Conservation (phyloP, 208 protist genomes). For the Sergeia podlipaevii region DNA sequence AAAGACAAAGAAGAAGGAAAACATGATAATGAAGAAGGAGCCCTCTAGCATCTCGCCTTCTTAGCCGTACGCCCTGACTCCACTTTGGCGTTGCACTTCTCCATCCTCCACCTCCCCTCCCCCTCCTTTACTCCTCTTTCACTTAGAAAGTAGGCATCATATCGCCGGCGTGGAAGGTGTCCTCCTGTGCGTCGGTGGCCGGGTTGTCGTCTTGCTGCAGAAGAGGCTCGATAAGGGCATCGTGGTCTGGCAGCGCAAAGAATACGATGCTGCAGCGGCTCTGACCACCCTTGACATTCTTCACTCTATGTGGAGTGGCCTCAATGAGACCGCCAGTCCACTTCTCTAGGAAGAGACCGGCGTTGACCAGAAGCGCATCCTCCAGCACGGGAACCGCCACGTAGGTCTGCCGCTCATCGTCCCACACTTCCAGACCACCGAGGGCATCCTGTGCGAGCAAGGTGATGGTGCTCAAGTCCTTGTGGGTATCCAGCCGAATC, state of each 20-base stretch:
- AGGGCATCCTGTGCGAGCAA: constrained; percentile 81
- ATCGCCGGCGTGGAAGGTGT: constrained; percentile 76
- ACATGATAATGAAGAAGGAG: background rate
- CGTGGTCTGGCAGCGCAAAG: constrained; percentile 80
- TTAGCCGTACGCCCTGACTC: too few species aligned
- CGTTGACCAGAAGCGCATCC: constrained; percentile 84
- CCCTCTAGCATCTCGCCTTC: background rate
- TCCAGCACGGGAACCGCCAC: constrained; percentile 73
- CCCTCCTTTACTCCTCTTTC: constrained; percentile 7
- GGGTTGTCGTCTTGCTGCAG: constrained; percentile 84
- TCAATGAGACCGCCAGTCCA: constrained; percentile 83
- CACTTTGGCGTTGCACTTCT: too few species aligned
- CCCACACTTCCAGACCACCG: constrained; percentile 83
- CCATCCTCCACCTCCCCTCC: background rate
- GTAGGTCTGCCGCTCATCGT: constrained; percentile 59
- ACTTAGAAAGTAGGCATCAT: constrained; percentile 61
- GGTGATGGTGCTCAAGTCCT: constrained; percentile 85
- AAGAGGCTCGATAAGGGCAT: constrained; percentile 78
- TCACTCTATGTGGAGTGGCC: constrained; percentile 82
- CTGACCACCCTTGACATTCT: constrained; percentile 44
- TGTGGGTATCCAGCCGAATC: constrained; percentile 77
- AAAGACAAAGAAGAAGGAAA: constrained; percentile 13
- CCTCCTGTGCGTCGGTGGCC: constrained; percentile 63
- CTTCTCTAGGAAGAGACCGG: constrained; percentile 83
- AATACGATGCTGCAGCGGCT: constrained; percentile 88